Evolutionary conservation across 768 basidiomycete species (phyloP).

Genomic region (Lactifluus pinguis): DNA sequence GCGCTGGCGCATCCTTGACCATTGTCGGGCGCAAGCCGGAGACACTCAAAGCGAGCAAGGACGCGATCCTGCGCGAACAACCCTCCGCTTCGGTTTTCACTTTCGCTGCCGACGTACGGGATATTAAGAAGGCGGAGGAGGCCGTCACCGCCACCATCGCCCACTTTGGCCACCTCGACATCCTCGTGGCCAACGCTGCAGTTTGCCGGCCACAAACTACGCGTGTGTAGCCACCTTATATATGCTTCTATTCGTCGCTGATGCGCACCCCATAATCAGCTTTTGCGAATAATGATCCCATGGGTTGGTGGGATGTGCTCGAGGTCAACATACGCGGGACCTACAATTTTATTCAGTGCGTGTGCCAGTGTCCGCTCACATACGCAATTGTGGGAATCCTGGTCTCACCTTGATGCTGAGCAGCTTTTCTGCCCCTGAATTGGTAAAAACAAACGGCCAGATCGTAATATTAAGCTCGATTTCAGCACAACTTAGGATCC

Average conservation of each 20-base stretch:
- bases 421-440: too few species aligned
- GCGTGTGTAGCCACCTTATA: neutral
- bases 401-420: too few species aligned
- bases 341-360: slow-evolving; percentile 7
- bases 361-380: neutral
- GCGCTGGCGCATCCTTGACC: slow-evolving; percentile 17
- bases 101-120: slow-evolving; percentile 6
- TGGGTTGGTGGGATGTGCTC: slow-evolving; percentile 8
- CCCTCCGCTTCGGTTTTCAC: neutral
- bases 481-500: neutral
- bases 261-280: neutral
- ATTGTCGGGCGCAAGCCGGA: slow-evolving; percentile 6
- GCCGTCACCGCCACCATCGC: neutral
- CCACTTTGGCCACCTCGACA: slow-evolving; percentile 5
- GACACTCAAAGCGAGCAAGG: neutral
- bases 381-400: neutral
- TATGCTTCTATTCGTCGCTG: neutral
- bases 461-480: too few species aligned
- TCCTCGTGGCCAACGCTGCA: slow-evolving; percentile 9
- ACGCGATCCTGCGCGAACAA: neutral
- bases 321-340: slow-evolving; percentile 13
- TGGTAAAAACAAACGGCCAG: too few species aligned
- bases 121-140: neutral
- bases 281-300: neutral
- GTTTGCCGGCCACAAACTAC: neutral